Conservation (phyloP, 805 yeast species). For the Kuraishia molischiana region DNA sequence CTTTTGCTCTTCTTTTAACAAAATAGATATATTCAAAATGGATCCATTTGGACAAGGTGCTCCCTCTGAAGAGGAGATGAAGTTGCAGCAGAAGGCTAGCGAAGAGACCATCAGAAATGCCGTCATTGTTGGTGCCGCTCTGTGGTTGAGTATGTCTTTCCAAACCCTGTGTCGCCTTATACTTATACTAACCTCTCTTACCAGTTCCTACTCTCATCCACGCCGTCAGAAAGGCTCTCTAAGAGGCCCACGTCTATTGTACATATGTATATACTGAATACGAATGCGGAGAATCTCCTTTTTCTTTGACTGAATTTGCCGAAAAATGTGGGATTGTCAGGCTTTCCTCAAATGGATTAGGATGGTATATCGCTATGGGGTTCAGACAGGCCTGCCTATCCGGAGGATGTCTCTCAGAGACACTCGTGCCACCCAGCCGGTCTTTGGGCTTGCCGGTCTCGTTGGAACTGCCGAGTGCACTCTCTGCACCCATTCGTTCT, state of each 20-base stretch:
- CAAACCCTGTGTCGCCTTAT: not conserved
- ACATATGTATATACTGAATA: not conserved
- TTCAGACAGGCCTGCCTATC: too few relatives aligned
- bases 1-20: too few relatives aligned
- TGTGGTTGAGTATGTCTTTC: constrained; percentile 29
- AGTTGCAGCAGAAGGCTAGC: constrained; percentile 53
- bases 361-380: too few relatives aligned
- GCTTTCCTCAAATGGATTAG: too few relatives aligned
- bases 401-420: too few relatives aligned
- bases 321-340: too few relatives aligned
- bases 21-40: too few relatives aligned
- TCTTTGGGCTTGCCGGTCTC: too few relatives aligned
- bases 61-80: constrained; percentile 56
- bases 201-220: constrained; percentile 43
- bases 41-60: constrained; percentile 26
- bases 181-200: not conserved
- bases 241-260: constrained; percentile 2
- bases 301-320: too few relatives aligned
- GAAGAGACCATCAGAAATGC: constrained; percentile 50
- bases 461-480: too few relatives aligned
- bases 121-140: constrained; percentile 51
- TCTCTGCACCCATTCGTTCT: constrained; percentile 2
- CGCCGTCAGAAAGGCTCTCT: constrained; percentile 39
- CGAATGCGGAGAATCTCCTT: too few relatives aligned
- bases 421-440: too few relatives aligned